A percentile compares a stretch with the other conserved stretches of the same genome.
These are phyloP conservation scores for Leucosporidium scottii DNA, from an alignment of 768 basidiomycete species.

Conservation along the genomic window DNA sequence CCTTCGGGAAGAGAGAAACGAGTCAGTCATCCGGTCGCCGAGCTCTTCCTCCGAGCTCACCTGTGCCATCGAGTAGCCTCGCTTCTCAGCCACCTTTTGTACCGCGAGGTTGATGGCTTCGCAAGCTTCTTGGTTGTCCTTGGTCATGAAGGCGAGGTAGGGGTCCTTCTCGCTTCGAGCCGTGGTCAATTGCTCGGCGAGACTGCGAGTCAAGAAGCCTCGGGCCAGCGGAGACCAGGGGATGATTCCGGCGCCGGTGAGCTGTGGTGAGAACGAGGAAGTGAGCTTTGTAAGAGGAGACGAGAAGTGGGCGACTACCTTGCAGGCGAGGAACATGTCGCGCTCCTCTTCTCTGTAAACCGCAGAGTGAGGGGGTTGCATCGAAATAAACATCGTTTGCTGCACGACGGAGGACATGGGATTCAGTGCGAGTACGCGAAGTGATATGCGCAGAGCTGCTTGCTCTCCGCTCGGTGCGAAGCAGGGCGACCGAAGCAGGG, in stretches of 20 bases:
- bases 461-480: too few relatives aligned
- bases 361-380: constrained; percentile 34
- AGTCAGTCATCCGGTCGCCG: constrained; percentile 5
- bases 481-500: neutral
- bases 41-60: neutral
- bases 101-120: constrained; percentile 33
- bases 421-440: too few relatives aligned
- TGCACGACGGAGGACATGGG: too few relatives aligned
- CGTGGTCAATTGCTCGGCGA: constrained; percentile 16
- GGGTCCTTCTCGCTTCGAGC: constrained; percentile 12
- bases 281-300: too few relatives aligned
- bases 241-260: constrained; percentile 51
- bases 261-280: neutral
- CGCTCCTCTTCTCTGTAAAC: constrained; percentile 36
- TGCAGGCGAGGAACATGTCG: constrained; percentile 31
- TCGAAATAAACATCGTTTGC: constrained; percentile 34
- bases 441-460: too few relatives aligned
- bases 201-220: constrained; percentile 43
- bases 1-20: too few relatives aligned
- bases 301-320: neutral
- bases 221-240: constrained; percentile 57
- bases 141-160: constrained; percentile 8
- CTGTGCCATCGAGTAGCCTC: constrained; percentile 54
- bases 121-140: neutral
- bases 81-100: constrained; percentile 53